Evolutionary conservation across 2,329 filamentous ascomycete species (phyloP), one percentile per base, ranked within the genome.

Genomic region (Claviceps sp.): DNA sequence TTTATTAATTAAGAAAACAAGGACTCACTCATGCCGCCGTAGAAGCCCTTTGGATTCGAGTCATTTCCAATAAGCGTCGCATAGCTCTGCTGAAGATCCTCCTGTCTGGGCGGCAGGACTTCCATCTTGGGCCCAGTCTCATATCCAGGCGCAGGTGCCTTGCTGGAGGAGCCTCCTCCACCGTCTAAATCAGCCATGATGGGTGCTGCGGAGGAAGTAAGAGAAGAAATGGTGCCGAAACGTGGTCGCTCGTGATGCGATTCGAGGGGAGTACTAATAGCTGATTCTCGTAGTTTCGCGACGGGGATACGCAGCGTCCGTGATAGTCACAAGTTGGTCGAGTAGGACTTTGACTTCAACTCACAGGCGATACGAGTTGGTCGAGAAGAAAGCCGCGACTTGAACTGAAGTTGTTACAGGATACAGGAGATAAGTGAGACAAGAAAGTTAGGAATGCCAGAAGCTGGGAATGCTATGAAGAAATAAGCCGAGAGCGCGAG

Each of bases 1-100:
- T 41, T 18, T 18, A 18, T 18, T 18, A 18, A 18, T 18, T 9
- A 6, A 2, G 16, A 43, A n/a, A 24, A 37, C 40, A 43, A 24
- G 1, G 11, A 76, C 82, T 60, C 73, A 87, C 84, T 89, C 83
- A 96, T 88, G 55, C 72, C 72, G 22, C 89, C 89, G 63, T 97
- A 98, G 89, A 89, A 96, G 63, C 88, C 87, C 66, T 90, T 82
- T 49, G 80, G 77, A 57, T 79, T 79, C 36, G 79, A 79, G 58
- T 93, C 83, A 50, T 81, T 77, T 58, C 75, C 78, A 53, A 81
- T 72, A 50, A 79, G 68, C 50, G 70, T 73, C 6, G 88, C 89
- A 67, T 93, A 93, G 63, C 79, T 87, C 53, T 82, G 82, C 71
- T 95, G 89, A 11, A 97, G 76, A 63, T 96, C 91, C 59, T 89